Base-by-base conservation (phyloP, 2,329 filamentous ascomycete species). In the Zymoseptoria crescenta region DNA sequence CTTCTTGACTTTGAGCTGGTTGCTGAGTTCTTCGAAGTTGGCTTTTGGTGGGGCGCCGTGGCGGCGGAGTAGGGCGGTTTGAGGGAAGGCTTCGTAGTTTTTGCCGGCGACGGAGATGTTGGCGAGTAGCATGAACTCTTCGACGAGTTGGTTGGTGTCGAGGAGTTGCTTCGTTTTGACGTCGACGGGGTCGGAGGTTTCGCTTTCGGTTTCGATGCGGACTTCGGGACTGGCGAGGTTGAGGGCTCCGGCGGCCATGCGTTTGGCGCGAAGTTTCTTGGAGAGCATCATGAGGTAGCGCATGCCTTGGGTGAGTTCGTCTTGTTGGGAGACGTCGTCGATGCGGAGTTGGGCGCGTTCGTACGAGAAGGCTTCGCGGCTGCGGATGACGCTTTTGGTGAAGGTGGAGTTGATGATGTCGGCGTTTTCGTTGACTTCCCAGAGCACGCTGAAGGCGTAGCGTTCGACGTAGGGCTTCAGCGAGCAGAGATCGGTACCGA, bases 41-140 rank as follows among this genome's bases (percentile, higher is more conserved):
- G 91, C 91, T 71, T 93, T 93, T 7, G 94, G 94, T 3, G 95
- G 94, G 13, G 93, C 86, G 19, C 83, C 91, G 80, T 99, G 94
- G 59, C 94, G 89, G 63, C 93, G 89, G 16, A 99, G 84, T 68
- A 99, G 86, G 54, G 94, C 94, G 0, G 92, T 97, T 75, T 99
- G 93, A 0, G 94, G 93, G 75, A 96, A 97, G 2, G 91, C 86
- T 54, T 89, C 83, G 77, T 96, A 91, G 71, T 96, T 95, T 74
- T 91, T 93, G 65, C 86, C 83, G 6, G 93, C 94, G 29, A 99
- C 95, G 67, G 88, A 93, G 70, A 91, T 91, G 77, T 99, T 99
- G 80, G 94, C 95, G 73, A 97, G 88, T 71, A 99, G 81, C 94
- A 99, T 99, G 81, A 99, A 97, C 73, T 99, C 94, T 73, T 99